These are phyloP conservation scores for Gentiana dahurica DNA, from an alignment of 257 asterid species.

Conservation along the genomic window DNA sequence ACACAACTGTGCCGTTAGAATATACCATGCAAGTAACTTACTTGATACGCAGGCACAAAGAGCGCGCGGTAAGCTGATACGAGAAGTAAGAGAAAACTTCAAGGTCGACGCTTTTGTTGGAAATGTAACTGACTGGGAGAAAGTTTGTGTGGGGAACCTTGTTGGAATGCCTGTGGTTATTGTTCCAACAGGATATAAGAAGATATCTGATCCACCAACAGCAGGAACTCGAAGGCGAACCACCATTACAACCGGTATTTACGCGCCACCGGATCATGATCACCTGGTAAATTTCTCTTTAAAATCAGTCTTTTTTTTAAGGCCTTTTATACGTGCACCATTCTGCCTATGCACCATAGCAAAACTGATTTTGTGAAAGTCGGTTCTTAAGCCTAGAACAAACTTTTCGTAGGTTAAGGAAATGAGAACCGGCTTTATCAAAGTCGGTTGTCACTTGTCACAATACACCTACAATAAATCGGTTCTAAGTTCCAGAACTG, in stretches of 20 bases:
- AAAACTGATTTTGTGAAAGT: no score
- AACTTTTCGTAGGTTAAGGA: no score
- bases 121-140: conserved; percentile 82
- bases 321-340: not conserved
- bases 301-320: not conserved
- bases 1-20: no score
- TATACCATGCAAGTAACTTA: not conserved
- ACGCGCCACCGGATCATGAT: conserved; percentile 78
- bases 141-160: conserved; percentile 70
- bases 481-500: no score
- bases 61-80: conserved; percentile 68
- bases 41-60: conserved; percentile 57
- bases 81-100: conserved; percentile 56
- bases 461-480: no score
- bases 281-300: conserved; percentile 47
- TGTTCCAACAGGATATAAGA: conserved; percentile 69
- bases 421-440: no score
- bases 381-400: no score
- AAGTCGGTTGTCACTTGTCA: no score
- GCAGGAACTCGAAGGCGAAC: conserved; percentile 48
- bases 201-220: conserved; percentile 46
- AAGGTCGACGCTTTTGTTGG: conserved; percentile 77
- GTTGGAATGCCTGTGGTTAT: conserved; percentile 85
- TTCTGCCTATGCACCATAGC: no score
- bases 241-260: conserved; percentile 68